A percentile compares a stretch with the other conserved stretches of the same genome.
Evolutionary conservation across 352 stramenopile species (phyloP).

Genomic region (Phytopythium oedochilum): DNA sequence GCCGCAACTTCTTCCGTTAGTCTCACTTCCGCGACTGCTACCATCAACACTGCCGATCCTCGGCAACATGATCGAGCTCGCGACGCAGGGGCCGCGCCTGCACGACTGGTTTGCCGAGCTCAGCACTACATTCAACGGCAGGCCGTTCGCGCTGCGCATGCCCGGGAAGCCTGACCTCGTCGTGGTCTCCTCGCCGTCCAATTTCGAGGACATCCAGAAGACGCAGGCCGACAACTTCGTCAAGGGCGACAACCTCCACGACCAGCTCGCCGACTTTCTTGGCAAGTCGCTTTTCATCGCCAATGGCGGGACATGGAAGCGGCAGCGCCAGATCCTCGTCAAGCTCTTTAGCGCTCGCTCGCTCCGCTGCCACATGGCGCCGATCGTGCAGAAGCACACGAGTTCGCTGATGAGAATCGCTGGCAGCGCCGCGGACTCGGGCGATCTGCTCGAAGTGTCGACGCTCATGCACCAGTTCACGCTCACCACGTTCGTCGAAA

Average conservation of each 20-base stretch:
- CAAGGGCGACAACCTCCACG: slow-evolving; percentile 36
- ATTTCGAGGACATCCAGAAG: slow-evolving; percentile 39
- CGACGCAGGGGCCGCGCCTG: slow-evolving; percentile 16
- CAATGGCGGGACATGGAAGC: slow-evolving; percentile 49
- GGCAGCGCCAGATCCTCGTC: slow-evolving; percentile 59
- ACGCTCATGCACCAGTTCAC: slow-evolving; percentile 22
- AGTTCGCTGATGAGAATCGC: slow-evolving; percentile 2
- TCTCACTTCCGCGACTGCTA: background rate
- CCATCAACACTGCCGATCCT: slow-evolving; percentile 9
- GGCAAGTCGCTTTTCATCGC: slow-evolving; percentile 51
- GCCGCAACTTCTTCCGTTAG: background rate
- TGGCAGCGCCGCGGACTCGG: background rate
- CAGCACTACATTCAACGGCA: background rate
- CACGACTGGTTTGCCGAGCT: slow-evolving; percentile 36
- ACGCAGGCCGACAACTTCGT: slow-evolving; percentile 53
- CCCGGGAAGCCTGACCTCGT: slow-evolving; percentile 12
- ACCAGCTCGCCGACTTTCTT: slow-evolving; percentile 35
- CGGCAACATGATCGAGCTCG: slow-evolving; percentile 14
- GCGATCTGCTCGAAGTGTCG: slow-evolving; percentile 7
- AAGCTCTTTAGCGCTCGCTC: slow-evolving; percentile 69
- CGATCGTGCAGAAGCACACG: slow-evolving; percentile 15
- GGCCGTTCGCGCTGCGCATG: slow-evolving; percentile 8
- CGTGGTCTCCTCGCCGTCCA: slow-evolving; percentile 10
- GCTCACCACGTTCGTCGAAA: slow-evolving; percentile 46
- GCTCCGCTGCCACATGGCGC: slow-evolving; percentile 23